phyloP scores from a whole-genome alignment of 331 rosid species.

The Malus hybrid region DNA sequence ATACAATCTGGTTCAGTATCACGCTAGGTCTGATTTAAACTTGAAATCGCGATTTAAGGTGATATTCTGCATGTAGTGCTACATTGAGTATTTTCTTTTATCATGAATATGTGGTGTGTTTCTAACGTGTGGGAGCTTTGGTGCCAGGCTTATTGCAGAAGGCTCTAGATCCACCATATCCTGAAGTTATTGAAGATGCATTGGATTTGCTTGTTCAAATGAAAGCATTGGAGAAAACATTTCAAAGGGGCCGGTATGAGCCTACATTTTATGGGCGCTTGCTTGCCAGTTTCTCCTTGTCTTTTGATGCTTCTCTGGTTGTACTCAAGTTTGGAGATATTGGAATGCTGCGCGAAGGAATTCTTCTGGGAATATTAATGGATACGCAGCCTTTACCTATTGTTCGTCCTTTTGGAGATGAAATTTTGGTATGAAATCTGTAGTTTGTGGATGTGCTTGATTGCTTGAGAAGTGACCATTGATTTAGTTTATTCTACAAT shows the following conservation, averaged over 20 bases:
- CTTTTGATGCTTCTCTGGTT: conserved; percentile 72
- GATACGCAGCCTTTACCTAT: conserved; percentile 79
- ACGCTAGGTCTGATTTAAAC: background rate
- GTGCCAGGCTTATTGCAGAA: conserved; percentile 69
- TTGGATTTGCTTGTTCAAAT: conserved; percentile 53
- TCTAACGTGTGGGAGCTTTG: conserved; percentile 9
- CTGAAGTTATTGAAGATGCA: conserved; percentile 66
- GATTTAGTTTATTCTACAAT: conserved; percentile 8
- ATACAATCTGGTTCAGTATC: background rate
- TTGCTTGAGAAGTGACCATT: conserved; percentile 17
- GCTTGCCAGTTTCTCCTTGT: conserved; percentile 68
- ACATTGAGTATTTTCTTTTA: background rate
- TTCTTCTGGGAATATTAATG: conserved; percentile 73
- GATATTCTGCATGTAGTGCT: background rate
- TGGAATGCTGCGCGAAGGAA: conserved; percentile 86
- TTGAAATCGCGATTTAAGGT: background rate
- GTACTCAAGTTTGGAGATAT: conserved; percentile 77
- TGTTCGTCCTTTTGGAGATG: conserved; percentile 80
- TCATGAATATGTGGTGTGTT: background rate
- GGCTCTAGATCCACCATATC: conserved; percentile 69
- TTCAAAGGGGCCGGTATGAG: conserved; percentile 64
- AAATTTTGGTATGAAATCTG: conserved; percentile 47
- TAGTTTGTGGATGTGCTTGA: conserved; percentile 10
- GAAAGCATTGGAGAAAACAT: conserved; percentile 44
- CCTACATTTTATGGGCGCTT: conserved; percentile 80